These are phyloP conservation scores for Paraphoma sp. DNA, from an alignment of 2,329 filamentous ascomycete species.

Conservation along the genomic window DNA sequence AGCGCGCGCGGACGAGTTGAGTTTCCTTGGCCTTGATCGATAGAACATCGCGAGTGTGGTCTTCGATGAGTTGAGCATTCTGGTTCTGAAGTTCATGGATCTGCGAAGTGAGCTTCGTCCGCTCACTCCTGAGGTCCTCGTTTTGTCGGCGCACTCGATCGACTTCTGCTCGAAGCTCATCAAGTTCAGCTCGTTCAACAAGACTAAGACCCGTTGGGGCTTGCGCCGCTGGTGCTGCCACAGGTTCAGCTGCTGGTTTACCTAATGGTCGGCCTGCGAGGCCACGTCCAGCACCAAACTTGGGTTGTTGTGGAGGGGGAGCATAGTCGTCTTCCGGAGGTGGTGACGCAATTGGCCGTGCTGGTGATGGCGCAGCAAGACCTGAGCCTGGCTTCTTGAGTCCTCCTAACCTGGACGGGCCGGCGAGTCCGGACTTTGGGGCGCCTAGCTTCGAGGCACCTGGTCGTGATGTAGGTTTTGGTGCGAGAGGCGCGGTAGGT, in stretches of 20 bases:
- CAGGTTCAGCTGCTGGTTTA: slow-evolving; percentile 79
- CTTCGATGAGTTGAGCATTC: slow-evolving; percentile 95
- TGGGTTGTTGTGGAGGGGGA: slow-evolving; percentile 58
- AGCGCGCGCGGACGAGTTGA: slow-evolving; percentile 88
- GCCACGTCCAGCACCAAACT: slow-evolving; percentile 71
- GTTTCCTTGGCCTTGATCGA: slow-evolving; percentile 99
- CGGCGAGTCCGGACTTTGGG: slow-evolving; percentile 49
- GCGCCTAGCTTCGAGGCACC: slow-evolving; percentile 48
- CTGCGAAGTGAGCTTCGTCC: slow-evolving; percentile 81
- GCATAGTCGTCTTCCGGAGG: slow-evolving; percentile 51
- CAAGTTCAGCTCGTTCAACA: slow-evolving; percentile 89
- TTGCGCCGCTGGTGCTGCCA: slow-evolving; percentile 50
- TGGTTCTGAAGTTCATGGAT: slow-evolving; percentile 95
- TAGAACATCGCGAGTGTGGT: slow-evolving; percentile 92
- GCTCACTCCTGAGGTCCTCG: slow-evolving; percentile 83
- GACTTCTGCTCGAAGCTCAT: slow-evolving; percentile 84
- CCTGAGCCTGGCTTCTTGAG: slow-evolving; percentile 51
- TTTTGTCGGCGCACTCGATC: slow-evolving; percentile 76
- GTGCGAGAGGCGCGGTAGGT: slow-evolving; percentile 62
- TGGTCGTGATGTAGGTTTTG: slow-evolving; percentile 64
- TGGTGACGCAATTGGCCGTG: slow-evolving; percentile 55
- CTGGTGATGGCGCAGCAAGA: slow-evolving; percentile 47
- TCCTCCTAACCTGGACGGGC: slow-evolving; percentile 47
- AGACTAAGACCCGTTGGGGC: slow-evolving; percentile 71
- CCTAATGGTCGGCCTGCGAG: slow-evolving; percentile 85